Conservation (phyloP, 345 rosid genomes). For the Eucalyptus albens region DNA sequence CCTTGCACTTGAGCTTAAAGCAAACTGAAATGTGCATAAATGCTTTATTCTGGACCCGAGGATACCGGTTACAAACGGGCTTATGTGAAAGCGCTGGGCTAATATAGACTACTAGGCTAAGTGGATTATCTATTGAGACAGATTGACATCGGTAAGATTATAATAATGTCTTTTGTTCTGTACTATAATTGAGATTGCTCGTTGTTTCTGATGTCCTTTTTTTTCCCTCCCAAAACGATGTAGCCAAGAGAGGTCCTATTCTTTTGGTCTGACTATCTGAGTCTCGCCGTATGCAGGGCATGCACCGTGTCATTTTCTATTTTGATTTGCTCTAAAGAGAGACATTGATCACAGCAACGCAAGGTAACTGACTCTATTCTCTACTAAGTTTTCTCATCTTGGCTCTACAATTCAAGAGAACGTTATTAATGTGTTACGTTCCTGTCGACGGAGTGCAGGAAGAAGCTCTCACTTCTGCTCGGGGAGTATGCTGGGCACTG, state of each 20-base stretch:
- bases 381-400: neutral
- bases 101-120: neutral
- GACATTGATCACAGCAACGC: neutral
- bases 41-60: neutral
- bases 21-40: neutral
- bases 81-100: neutral
- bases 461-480: neutral
- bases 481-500: conserved; percentile 15
- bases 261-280: neutral
- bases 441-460: too few relatives aligned
- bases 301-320: too few relatives aligned
- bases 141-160: neutral
- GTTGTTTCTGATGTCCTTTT: neutral
- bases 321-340: neutral
- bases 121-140: neutral
- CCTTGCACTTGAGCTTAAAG: neutral
- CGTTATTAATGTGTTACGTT: neutral
- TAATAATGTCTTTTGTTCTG: neutral
- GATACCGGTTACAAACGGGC: neutral
- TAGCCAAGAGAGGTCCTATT: neutral
- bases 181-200: neutral
- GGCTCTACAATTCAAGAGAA: neutral
- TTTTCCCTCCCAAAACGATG: neutral
- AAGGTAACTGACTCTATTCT: neutral
- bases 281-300: neutral